Evolutionary conservation across 139 green algal species (phyloP).

Genomic region (Closterium sp.): DNA sequence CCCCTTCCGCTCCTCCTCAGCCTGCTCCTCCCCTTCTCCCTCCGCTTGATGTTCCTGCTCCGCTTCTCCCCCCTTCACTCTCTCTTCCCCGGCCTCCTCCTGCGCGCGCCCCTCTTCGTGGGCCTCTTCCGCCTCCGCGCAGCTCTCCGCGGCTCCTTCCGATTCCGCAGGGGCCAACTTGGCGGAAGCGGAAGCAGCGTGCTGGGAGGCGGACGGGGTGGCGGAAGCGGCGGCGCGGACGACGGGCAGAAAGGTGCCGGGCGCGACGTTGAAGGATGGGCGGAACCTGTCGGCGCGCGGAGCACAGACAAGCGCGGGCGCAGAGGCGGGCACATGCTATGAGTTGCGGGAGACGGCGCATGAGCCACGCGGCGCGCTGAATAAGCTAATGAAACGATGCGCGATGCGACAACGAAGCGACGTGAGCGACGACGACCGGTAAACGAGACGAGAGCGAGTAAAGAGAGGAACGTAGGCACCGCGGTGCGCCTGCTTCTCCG

Average conservation of each 20-base stretch:
- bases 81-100: background rate
- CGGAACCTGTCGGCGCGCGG: slow-evolving; percentile 6
- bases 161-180: background rate
- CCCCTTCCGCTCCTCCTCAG: background rate
- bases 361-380: no score
- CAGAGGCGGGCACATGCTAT: background rate
- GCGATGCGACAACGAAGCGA: background rate
- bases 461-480: background rate
- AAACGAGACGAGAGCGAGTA: background rate
- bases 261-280: slow-evolving; percentile 48
- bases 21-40: background rate
- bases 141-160: background rate
- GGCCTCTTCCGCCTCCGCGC: background rate
- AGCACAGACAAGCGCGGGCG: background rate
- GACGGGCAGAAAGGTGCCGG: slow-evolving; percentile 39
- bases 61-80: background rate
- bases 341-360: background rate
- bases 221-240: background rate
- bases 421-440: background rate
- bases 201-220: background rate
- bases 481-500: background rate
- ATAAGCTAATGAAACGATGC: background rate
- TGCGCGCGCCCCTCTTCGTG: background rate
- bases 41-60: slow-evolving; percentile 9
- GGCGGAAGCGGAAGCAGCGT: background rate